These are phyloP conservation scores for Macaranga tanarius DNA, from an alignment of 441 rosid species.

Conservation along the genomic window DNA sequence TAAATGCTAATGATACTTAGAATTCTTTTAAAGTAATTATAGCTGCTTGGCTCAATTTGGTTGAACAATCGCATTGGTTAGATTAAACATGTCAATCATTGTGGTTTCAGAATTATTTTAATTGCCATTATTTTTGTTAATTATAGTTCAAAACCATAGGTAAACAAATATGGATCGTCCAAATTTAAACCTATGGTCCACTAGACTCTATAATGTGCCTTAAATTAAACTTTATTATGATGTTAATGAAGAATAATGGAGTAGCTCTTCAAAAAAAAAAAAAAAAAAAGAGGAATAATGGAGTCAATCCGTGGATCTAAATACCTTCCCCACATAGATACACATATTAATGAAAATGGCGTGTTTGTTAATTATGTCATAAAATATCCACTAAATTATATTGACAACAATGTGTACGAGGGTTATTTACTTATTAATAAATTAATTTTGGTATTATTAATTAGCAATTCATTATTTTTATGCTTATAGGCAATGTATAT, in stretches of 20 bases:
- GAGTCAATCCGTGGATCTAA: neutral
- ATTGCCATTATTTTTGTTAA: neutral
- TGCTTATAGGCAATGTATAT: too few species aligned
- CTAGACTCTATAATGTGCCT: neutral
- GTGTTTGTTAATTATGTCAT: neutral
- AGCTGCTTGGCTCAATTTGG: neutral
- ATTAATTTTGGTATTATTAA: neutral
- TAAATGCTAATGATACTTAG: too few species aligned
- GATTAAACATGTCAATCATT: neutral
- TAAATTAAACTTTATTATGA: constrained; percentile 2
- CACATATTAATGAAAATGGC: neutral
- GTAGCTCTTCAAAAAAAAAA: too few species aligned
- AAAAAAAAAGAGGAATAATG: neutral
- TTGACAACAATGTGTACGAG: neutral
- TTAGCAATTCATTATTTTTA: too few species aligned
- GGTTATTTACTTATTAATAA: neutral
- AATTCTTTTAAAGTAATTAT: neutral
- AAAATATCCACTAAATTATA: neutral
- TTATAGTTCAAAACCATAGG: neutral
- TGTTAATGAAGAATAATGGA: neutral
- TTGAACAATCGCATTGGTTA: neutral
- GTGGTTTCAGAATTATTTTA: neutral
- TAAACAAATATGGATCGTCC: neutral
- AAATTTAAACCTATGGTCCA: neutral
- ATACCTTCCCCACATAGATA: neutral